phyloP scores from a whole-genome alignment of 768 basidiomycete species.

The Lyophyllum decastes region DNA sequence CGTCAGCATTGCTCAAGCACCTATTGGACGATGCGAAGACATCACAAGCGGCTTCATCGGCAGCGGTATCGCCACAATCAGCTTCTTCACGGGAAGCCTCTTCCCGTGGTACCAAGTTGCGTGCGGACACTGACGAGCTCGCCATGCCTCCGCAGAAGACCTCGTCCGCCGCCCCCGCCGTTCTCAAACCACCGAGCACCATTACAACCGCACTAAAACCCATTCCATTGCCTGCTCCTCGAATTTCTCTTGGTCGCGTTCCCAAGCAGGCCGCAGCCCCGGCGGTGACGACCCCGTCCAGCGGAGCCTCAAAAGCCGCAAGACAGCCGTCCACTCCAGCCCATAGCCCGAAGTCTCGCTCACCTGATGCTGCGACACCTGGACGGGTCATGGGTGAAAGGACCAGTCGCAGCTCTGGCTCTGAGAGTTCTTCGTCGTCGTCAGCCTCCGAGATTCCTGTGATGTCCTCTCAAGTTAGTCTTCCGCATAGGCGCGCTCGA shows the following conservation, averaged over 20 bases:
- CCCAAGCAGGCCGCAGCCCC: background rate
- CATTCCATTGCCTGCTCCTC: background rate
- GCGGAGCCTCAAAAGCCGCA: background rate
- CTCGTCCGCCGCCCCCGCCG: too few relatives aligned
- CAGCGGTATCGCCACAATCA: too few relatives aligned
- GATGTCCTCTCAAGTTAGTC: background rate
- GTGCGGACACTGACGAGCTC: background rate
- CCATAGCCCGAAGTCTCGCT: background rate
- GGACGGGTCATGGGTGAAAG: too few relatives aligned
- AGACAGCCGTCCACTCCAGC: background rate
- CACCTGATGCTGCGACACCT: background rate
- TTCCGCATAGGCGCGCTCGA: conserved; percentile 9
- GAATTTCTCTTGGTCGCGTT: background rate
- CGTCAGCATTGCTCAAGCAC: background rate
- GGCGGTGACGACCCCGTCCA: background rate
- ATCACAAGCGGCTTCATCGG: background rate
- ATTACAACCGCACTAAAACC: background rate
- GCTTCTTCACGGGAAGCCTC: background rate
- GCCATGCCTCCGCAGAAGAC: background rate
- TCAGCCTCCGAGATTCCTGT: background rate
- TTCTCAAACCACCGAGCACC: background rate
- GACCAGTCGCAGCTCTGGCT: background rate
- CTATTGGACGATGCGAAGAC: background rate
- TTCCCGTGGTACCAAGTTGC: background rate
- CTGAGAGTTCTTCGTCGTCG: background rate